A percentile compares a stretch with the other conserved stretches of the same genome.
Conservation (phyloP, 2,329 filamentous ascomycete species). For the Juglanconis juglandina region DNA sequence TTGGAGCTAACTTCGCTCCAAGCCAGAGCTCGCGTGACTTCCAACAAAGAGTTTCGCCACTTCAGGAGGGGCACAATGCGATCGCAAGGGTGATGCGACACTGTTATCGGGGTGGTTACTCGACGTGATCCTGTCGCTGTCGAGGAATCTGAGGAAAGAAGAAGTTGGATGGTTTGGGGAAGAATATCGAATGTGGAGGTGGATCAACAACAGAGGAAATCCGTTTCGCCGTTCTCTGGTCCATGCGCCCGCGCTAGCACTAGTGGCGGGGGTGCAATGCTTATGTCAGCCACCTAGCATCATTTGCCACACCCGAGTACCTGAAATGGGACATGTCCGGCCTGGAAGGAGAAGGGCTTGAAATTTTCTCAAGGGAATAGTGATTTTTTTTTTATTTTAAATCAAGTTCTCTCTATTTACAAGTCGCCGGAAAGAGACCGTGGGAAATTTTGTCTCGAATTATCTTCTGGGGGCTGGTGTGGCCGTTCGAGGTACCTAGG, state of each 20-base stretch:
- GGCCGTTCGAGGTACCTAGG: not conserved
- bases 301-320: not conserved
- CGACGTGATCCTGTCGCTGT: not conserved
- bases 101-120: not conserved
- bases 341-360: too few relatives aligned
- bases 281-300: not conserved
- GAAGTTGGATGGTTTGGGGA: slow-evolving; percentile 6
- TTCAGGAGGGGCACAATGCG: not conserved
- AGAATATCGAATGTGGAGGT: slow-evolving; percentile 16
- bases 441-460: not conserved
- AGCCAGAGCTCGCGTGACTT: not conserved
- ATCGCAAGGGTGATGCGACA: slow-evolving; percentile 16
- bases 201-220: slow-evolving; percentile 4
- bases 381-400: too few relatives aligned
- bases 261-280: not conserved
- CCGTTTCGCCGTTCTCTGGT: not conserved
- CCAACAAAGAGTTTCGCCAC: not conserved
- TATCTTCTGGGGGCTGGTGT: too few relatives aligned
- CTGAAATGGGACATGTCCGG: too few relatives aligned
- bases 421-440: too few relatives aligned
- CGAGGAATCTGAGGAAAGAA: not conserved
- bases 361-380: too few relatives aligned
- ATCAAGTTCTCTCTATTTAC: too few relatives aligned
- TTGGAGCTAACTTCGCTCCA: not conserved
- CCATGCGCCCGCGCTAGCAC: not conserved